Evolutionary conservation across 805 yeast species (phyloP).

Genomic region (Candida nonsorbophila): DNA sequence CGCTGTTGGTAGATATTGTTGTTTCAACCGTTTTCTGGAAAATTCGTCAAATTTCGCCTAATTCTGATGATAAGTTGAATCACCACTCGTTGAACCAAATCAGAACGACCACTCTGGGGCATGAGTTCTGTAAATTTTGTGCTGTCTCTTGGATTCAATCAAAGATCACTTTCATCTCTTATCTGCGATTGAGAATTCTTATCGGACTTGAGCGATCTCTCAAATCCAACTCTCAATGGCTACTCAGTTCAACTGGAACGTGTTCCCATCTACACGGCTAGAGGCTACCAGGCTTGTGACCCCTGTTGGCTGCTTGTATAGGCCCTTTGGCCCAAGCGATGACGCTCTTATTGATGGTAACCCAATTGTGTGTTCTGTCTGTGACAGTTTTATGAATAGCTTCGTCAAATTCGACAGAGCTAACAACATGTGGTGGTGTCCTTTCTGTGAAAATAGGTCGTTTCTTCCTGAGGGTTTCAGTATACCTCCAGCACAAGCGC

Average conservation of each 20-base stretch:
- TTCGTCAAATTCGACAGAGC: slow-evolving; percentile 21
- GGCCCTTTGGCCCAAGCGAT: slow-evolving; percentile 15
- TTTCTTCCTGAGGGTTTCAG: slow-evolving; percentile 15
- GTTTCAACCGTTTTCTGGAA: no score
- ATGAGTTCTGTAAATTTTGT: no score
- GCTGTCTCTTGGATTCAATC: no score
- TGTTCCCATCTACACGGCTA: slow-evolving; percentile 33
- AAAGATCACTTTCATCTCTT: no score
- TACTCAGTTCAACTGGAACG: slow-evolving; percentile 60
- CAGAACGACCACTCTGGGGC: no score
- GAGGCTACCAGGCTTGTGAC: slow-evolving; percentile 26
- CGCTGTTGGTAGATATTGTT: no score
- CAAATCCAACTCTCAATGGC: no score
- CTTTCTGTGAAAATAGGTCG: slow-evolving; percentile 22
- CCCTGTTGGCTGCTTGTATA: slow-evolving; percentile 33
- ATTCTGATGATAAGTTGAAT: no score
- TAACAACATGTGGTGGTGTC: slow-evolving; percentile 36
- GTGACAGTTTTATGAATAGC: slow-evolving; percentile 24
- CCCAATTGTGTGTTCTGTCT: slow-evolving; percentile 21
- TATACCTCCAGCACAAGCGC: slow-evolving; percentile 9
- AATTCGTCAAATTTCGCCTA: no score
- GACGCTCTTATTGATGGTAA: not conserved
- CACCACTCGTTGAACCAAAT: no score
- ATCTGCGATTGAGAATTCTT: no score
- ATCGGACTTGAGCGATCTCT: no score